Evolutionary conservation across 345 rosid genomes (phyloP), one percentile per base, ranked within the genome.

Genomic region (Eucalyptus sp.): DNA sequence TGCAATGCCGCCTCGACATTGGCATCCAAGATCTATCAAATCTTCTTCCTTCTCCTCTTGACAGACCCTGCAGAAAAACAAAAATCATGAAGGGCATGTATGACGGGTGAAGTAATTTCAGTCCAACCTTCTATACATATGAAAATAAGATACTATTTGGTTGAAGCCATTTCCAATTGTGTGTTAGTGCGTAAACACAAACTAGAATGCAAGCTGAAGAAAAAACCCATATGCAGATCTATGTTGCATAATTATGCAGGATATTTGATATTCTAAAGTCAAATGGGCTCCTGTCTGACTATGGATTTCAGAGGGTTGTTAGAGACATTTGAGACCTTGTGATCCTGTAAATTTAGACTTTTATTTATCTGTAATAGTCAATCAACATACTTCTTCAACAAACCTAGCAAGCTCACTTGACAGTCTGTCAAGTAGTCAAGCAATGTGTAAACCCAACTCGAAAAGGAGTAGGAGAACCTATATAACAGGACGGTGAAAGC

Each of bases 41-140:
- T 51, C 89, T 91, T 97, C 99, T 89, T 97, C 99, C 90, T 94
- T 96, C 89, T 97, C 98, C 91, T 96, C 97, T 90, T 94, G 98
- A 86, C 99, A 97, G 91, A 97, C 94, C 91, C 99, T 97, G 90
- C 80, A 86, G 37, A 86, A 88, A 54, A 80, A 64, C 41, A 5
- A 56, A 48, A 50, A 13, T 52, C 33, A 31, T n/a, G 43, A 83
- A 13, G 14, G 64, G n/a, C 76, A n/a, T 46, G 37, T 13, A 4
- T 24, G 20, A 16, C 1, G 50, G 22, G 68, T 76, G 86, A 50
- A 48, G 81, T 46, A 31, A 80, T n/a, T 41, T 31, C n/a, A 27
- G 46, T 48, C 81, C 58, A 50, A 27, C 37, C 24, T 50, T 76
- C 89, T 64, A 76, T 50, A 14, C 24, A 22, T 41, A 41, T 37